Percentiles rank a stretch among this genome's conserved stretches.
Evolutionary conservation across 2,329 filamentous ascomycete species (phyloP).

Genomic region (Xylariaceae sp.): DNA sequence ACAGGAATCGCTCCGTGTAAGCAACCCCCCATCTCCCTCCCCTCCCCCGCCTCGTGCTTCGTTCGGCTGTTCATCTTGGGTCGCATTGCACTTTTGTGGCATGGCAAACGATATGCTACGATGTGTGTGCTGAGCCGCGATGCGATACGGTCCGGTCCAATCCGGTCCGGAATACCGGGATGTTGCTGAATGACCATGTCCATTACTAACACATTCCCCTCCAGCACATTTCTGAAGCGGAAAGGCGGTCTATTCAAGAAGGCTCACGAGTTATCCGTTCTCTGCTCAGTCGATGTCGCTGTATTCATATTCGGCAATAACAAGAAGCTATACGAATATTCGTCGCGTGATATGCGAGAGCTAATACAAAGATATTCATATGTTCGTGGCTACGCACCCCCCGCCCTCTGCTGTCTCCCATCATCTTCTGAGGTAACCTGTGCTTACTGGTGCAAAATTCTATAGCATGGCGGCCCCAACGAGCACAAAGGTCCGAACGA

Average conservation of each 20-base stretch:
- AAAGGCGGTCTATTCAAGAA: constrained; percentile 99
- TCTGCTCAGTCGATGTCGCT: constrained; percentile 96
- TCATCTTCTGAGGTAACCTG: too few species aligned
- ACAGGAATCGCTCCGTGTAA: constrained; percentile 95
- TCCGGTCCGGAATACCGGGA: too few species aligned
- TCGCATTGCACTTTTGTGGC: background rate
- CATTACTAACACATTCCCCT: constrained; percentile 15
- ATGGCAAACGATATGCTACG: too few species aligned
- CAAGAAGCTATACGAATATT: constrained; percentile 98
- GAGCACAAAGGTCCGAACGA: constrained; percentile 95
- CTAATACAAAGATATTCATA: constrained; percentile 85
- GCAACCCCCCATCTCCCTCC: constrained; percentile 32
- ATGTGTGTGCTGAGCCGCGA: too few species aligned
- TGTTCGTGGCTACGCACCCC: constrained; percentile 49
- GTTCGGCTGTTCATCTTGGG: background rate
- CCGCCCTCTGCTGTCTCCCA: background rate
- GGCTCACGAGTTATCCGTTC: constrained; percentile 94
- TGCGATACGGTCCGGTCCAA: too few species aligned
- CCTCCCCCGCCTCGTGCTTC: background rate
- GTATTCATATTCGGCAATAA: constrained; percentile 99
- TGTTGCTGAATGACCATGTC: background rate
- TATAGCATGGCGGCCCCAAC: constrained; percentile 81
- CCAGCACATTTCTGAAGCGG: constrained; percentile 93
- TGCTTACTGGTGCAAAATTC: constrained; percentile 10
- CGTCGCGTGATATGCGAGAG: constrained; percentile 86